These are phyloP conservation scores for Ceratocystis eucalypticola DNA, from an alignment of 2,329 filamentous ascomycete genomes.

Conservation along the genomic window DNA sequence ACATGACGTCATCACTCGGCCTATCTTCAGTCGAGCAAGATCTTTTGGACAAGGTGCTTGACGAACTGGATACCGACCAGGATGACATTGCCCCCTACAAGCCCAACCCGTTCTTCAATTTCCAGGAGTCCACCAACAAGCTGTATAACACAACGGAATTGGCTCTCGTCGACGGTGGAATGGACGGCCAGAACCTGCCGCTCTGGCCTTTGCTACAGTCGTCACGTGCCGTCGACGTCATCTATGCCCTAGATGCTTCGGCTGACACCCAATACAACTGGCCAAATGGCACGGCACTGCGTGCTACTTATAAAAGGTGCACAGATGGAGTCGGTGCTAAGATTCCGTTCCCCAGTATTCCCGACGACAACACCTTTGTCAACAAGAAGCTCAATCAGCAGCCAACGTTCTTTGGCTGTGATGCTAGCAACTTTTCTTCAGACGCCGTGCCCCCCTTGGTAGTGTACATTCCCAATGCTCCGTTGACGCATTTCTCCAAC, in stretches of 20 bases:
- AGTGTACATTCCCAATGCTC: conserved; percentile 78
- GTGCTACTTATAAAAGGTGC: conserved; percentile 44
- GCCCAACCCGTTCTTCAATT: conserved; percentile 46
- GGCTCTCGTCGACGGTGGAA: conserved; percentile 67
- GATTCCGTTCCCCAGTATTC: conserved; percentile 45
- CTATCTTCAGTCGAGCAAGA: conserved; percentile 27
- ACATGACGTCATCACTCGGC: conserved; percentile 10
- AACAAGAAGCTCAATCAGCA: conserved; percentile 44
- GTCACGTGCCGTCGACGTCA: conserved; percentile 42
- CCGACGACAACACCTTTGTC: conserved; percentile 41
- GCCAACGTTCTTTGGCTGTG: conserved; percentile 52
- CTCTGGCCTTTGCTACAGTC: conserved; percentile 48
- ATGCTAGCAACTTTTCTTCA: conserved; percentile 40
- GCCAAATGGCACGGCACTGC: conserved; percentile 47
- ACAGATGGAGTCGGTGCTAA: conserved; percentile 35
- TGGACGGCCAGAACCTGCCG: conserved; percentile 68
- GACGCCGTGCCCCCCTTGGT: conserved; percentile 50
- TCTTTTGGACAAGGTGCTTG: conserved; percentile 37
- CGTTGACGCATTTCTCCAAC: conserved; percentile 66
- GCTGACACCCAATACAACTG: conserved; percentile 45
- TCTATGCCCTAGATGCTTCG: conserved; percentile 51
- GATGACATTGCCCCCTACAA: conserved; percentile 64
- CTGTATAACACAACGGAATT: conserved; percentile 38
- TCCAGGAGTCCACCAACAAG: conserved; percentile 34
- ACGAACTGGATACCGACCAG: conserved; percentile 41